Conservation (phyloP, 345 rosid species). For the Brassica rapa region DNA sequence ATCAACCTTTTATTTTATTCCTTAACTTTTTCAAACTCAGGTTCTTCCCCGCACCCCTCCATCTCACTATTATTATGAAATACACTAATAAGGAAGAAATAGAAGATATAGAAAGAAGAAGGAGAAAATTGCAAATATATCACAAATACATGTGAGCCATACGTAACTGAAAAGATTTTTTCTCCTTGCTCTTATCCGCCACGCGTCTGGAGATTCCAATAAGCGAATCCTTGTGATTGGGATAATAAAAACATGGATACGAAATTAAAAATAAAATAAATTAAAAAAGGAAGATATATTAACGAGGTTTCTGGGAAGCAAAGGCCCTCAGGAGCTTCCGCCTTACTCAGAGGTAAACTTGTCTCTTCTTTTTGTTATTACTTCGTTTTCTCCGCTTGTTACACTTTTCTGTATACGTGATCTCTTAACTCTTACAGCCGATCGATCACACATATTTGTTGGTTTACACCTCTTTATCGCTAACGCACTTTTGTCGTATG, state of each 20-base stretch:
- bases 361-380: constrained; percentile 1
- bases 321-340: constrained; percentile 34
- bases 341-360: constrained; percentile 36
- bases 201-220: constrained; percentile 42
- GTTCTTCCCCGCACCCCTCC: background rate
- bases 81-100: background rate
- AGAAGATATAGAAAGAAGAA: background rate
- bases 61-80: background rate
- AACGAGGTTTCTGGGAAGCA: constrained; percentile 34
- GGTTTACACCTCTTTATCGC: background rate
- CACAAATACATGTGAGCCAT: constrained; percentile 36
- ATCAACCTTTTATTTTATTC: background rate
- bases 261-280: background rate
- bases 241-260: constrained; percentile 10
- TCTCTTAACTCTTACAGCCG: constrained; percentile 1
- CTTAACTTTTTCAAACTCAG: background rate
- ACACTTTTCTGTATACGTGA: constrained; percentile 6
- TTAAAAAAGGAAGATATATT: constrained; percentile 20
- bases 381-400: constrained; percentile 34
- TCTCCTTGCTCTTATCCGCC: constrained; percentile 70
- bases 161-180: constrained; percentile 25
- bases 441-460: constrained; percentile 13
- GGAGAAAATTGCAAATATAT: constrained; percentile 18
- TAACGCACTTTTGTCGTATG: background rate
- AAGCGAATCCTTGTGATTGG: constrained; percentile 22